Conservation (phyloP, 2,329 filamentous ascomycete species). For the Exophiala mesophila region DNA sequence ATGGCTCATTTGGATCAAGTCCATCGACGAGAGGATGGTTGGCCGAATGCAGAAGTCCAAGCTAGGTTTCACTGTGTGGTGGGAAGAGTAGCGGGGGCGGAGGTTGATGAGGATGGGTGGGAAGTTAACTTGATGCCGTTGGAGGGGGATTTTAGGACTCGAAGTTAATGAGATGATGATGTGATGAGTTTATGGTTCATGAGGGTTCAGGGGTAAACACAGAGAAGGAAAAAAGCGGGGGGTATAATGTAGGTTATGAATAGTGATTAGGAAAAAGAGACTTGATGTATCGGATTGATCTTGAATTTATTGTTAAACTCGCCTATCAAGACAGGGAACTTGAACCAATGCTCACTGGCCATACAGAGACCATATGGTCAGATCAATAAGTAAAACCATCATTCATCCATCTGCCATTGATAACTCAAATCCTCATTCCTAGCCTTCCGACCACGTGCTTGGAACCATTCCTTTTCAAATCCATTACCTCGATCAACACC, state of each 20-base stretch:
- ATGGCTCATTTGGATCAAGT: slow-evolving; percentile 39
- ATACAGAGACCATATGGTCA: background rate
- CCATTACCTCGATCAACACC: slow-evolving; percentile 91
- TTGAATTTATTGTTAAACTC: too few relatives aligned
- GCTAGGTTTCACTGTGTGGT: slow-evolving; percentile 42
- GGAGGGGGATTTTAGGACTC: too few relatives aligned
- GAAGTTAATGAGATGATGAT: too few relatives aligned
- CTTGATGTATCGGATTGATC: too few relatives aligned
- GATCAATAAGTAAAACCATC: slow-evolving; percentile 25
- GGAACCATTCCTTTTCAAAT: slow-evolving; percentile 90
- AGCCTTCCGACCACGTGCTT: slow-evolving; percentile 71
- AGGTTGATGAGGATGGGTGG: slow-evolving; percentile 38
- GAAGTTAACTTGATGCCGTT: slow-evolving; percentile 43
- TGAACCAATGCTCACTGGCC: background rate
- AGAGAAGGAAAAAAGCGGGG: too few relatives aligned
- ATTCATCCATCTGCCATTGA: slow-evolving; percentile 95
- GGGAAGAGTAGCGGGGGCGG: slow-evolving; percentile 37
- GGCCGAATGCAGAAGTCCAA: slow-evolving; percentile 35
- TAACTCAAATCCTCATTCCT: slow-evolving; percentile 79
- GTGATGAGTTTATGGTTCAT: too few relatives aligned
- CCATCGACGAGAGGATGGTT: slow-evolving; percentile 32
- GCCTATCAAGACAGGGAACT: too few relatives aligned
- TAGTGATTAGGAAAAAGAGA: too few relatives aligned
- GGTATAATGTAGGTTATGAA: too few relatives aligned
- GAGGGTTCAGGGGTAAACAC: too few relatives aligned